Evolutionary conservation across 2,329 filamentous ascomycete genomes (phyloP).

Genomic region (Alternaria triticimaculans): DNA sequence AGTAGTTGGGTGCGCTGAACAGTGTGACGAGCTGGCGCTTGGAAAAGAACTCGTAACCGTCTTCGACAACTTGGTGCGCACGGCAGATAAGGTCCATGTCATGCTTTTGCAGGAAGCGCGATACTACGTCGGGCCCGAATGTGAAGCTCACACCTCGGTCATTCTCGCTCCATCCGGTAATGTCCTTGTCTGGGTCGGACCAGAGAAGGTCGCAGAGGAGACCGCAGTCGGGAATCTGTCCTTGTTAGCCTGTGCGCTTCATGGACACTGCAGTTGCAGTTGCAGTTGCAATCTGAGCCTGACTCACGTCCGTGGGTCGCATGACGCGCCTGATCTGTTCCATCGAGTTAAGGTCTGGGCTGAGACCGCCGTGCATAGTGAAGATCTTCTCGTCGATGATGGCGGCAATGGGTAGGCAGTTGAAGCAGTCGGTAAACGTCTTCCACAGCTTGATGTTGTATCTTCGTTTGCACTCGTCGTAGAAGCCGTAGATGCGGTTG

Average conservation of each 20-base stretch:
- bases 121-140: slow-evolving; percentile 96
- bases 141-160: slow-evolving; percentile 98
- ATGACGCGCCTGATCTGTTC: slow-evolving; percentile 99
- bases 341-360: slow-evolving; percentile 98
- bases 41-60: slow-evolving; percentile 99
- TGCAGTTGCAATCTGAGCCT: neutral
- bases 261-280: slow-evolving; percentile 28
- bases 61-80: slow-evolving; percentile 97
- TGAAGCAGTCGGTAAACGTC: slow-evolving; percentile 99
- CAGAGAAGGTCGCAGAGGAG: slow-evolving; percentile 96
- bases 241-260: slow-evolving; percentile 47
- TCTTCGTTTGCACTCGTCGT: slow-evolving; percentile 98
- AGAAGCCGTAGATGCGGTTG: slow-evolving; percentile 99
- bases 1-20: slow-evolving; percentile 99
- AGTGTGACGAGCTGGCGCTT: slow-evolving; percentile 97
- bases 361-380: slow-evolving; percentile 98
- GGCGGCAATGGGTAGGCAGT: slow-evolving; percentile 95
- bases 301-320: slow-evolving; percentile 95
- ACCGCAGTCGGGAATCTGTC: slow-evolving; percentile 94
- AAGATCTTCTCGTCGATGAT: slow-evolving; percentile 99
- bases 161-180: slow-evolving; percentile 99
- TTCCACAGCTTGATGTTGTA: slow-evolving; percentile 99
- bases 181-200: slow-evolving; percentile 99
- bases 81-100: slow-evolving; percentile 99
- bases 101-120: slow-evolving; percentile 96